A percentile compares a stretch with the other conserved stretches of the same genome.
Evolutionary conservation across 2,329 filamentous ascomycete species (phyloP).

Genomic region (Shiraia bambusicola): DNA sequence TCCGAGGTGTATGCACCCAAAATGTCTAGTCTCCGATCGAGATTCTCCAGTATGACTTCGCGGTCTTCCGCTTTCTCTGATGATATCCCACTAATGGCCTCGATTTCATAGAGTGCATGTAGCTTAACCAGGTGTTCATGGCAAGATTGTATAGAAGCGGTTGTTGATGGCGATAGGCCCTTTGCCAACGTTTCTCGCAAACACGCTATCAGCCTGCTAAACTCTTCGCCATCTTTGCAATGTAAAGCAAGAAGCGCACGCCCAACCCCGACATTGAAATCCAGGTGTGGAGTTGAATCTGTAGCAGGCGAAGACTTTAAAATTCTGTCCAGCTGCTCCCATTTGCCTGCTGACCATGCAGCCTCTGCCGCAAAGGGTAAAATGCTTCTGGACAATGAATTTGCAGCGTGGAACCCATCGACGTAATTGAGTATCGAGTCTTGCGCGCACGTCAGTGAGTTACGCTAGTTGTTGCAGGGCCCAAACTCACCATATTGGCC

Average conservation of each 20-base stretch:
- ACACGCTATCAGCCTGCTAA: conserved; percentile 60
- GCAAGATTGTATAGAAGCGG: conserved; percentile 77
- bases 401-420: conserved; percentile 64
- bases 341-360: conserved; percentile 84
- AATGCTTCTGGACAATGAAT: conserved; percentile 49
- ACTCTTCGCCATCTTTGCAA: conserved; percentile 52
- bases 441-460: conserved; percentile 40
- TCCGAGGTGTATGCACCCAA: conserved; percentile 87
- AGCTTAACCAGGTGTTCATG: conserved; percentile 84
- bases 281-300: conserved; percentile 46
- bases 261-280: conserved; percentile 84
- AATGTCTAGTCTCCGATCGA: conserved; percentile 80
- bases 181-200: conserved; percentile 71
- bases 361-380: conserved; percentile 87
- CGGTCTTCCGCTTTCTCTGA: conserved; percentile 41
- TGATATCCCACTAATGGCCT: conserved; percentile 63
- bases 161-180: conserved; percentile 73
- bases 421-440: conserved; percentile 85
- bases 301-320: conserved; percentile 48
- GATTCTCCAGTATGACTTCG: conserved; percentile 49
- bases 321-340: conserved; percentile 72
- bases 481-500: conserved; percentile 76
- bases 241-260: conserved; percentile 64
- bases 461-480: conserved; percentile 13
- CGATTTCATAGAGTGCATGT: conserved; percentile 84